Conservation (phyloP, 768 basidiomycete species). For the Boletus rubescentipes region DNA sequence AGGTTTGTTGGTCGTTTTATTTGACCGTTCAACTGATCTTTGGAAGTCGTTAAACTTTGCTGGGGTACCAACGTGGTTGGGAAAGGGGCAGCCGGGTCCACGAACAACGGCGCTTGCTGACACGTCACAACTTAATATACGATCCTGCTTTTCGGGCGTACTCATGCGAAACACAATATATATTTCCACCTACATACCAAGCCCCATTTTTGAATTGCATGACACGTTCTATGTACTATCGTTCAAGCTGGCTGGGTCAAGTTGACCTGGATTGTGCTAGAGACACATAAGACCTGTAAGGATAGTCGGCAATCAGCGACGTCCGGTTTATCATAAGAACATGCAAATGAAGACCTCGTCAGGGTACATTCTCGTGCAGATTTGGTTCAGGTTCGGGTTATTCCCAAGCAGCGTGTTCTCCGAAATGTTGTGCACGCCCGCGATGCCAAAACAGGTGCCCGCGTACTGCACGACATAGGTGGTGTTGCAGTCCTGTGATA, state of each 20-base stretch:
- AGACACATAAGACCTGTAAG: conserved; percentile 28
- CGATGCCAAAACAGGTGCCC: conserved; percentile 52
- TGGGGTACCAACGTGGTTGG: neutral
- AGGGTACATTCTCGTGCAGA: conserved; percentile 55
- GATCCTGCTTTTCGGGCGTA: neutral
- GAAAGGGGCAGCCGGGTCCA: neutral
- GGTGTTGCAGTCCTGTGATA: conserved; percentile 55
- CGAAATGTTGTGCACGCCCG: conserved; percentile 40
- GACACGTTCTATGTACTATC: neutral
- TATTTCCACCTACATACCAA: neutral
- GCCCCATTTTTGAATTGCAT: neutral
- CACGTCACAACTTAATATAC: neutral
- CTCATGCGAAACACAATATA: neutral
- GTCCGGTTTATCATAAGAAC: neutral
- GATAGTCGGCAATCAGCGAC: neutral
- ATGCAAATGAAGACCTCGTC: conserved; percentile 46
- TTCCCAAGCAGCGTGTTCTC: conserved; percentile 50
- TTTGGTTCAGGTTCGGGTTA: conserved; percentile 60
- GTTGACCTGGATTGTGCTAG: conserved; percentile 25
- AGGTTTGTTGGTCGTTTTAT: neutral
- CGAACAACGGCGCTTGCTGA: neutral
- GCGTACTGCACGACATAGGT: conserved; percentile 46
- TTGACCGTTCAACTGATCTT: neutral
- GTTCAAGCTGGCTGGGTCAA: conserved; percentile 9
- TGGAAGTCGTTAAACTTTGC: neutral